A percentile compares a stretch with the other conserved stretches of the same genome.
These are phyloP conservation scores for Zygotorulaspora florentina DNA, from an alignment of 805 yeast species.

Conservation along the genomic window DNA sequence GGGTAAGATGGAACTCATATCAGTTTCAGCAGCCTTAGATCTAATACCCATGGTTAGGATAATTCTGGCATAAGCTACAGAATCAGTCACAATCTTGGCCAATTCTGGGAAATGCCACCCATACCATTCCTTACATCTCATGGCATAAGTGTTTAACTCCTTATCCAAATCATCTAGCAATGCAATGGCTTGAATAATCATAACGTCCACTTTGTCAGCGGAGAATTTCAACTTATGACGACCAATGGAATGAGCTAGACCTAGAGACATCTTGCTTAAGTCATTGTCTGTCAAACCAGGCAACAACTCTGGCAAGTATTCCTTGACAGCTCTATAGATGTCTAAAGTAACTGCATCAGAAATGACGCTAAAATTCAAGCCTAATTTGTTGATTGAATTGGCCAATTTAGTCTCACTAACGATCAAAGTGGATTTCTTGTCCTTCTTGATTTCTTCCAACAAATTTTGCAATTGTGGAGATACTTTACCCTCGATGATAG, in stretches of 20 bases:
- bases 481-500: slow-evolving; percentile 91
- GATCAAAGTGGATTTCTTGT: slow-evolving; percentile 79
- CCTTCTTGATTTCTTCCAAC: slow-evolving; percentile 69
- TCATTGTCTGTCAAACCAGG: slow-evolving; percentile 89
- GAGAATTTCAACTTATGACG: slow-evolving; percentile 97
- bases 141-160: slow-evolving; percentile 95
- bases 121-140: slow-evolving; percentile 99
- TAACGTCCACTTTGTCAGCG: slow-evolving; percentile 97
- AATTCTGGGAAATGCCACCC: slow-evolving; percentile 99
- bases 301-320: slow-evolving; percentile 85
- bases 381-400: slow-evolving; percentile 92
- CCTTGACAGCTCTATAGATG: slow-evolving; percentile 91
- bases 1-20: slow-evolving; percentile 84
- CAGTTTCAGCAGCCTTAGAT: slow-evolving; percentile 85
- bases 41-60: slow-evolving; percentile 92
- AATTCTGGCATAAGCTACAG: slow-evolving; percentile 93
- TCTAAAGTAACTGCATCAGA: slow-evolving; percentile 95
- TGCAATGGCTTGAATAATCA: slow-evolving; percentile 99
- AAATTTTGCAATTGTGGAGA: slow-evolving; percentile 75
- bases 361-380: slow-evolving; percentile 79
- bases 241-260: slow-evolving; percentile 97
- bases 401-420: slow-evolving; percentile 96
- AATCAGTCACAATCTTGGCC: slow-evolving; percentile 94
- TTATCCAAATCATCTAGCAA: slow-evolving; percentile 94
- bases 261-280: slow-evolving; percentile 90